Conservation (phyloP, 2,329 filamentous ascomycete genomes). For the Bertia moriformis region DNA sequence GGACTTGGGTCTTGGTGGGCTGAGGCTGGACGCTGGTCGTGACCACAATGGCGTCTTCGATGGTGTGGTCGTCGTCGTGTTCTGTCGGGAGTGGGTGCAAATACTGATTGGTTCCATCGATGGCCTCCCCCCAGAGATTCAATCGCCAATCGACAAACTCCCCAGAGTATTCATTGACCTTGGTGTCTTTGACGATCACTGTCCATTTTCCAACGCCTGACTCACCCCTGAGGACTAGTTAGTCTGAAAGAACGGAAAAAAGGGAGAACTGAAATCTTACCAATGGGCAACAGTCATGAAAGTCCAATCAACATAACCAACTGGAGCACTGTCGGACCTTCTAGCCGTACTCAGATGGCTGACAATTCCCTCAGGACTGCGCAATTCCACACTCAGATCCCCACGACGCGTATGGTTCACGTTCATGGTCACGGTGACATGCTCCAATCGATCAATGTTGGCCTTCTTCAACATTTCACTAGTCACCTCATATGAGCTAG, state of each 20-base stretch:
- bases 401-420: slow-evolving; percentile 74
- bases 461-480: slow-evolving; percentile 64
- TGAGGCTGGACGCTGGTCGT: slow-evolving; percentile 45
- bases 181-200: slow-evolving; percentile 72
- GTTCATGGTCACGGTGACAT: slow-evolving; percentile 97
- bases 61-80: slow-evolving; percentile 72
- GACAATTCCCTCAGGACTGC: slow-evolving; percentile 67
- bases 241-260: neutral
- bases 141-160: slow-evolving; percentile 82
- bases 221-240: slow-evolving; percentile 57
- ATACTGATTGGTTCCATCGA: slow-evolving; percentile 58
- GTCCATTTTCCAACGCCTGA: slow-evolving; percentile 79
- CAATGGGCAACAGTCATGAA: slow-evolving; percentile 98
- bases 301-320: slow-evolving; percentile 86
- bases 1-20: slow-evolving; percentile 21
- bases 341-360: slow-evolving; percentile 73
- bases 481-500: slow-evolving; percentile 70
- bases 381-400: slow-evolving; percentile 81
- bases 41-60: slow-evolving; percentile 38
- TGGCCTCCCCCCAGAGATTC: slow-evolving; percentile 82
- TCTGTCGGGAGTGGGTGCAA: slow-evolving; percentile 70
- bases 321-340: slow-evolving; percentile 45
- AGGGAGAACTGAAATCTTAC: slow-evolving; percentile 43
- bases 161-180: slow-evolving; percentile 62
- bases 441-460: slow-evolving; percentile 77